Evolutionary conservation across 2,329 filamentous ascomycete genomes (phyloP), one percentile per base, ranked within the genome.

Genomic region (Corynespora cassiicola): DNA sequence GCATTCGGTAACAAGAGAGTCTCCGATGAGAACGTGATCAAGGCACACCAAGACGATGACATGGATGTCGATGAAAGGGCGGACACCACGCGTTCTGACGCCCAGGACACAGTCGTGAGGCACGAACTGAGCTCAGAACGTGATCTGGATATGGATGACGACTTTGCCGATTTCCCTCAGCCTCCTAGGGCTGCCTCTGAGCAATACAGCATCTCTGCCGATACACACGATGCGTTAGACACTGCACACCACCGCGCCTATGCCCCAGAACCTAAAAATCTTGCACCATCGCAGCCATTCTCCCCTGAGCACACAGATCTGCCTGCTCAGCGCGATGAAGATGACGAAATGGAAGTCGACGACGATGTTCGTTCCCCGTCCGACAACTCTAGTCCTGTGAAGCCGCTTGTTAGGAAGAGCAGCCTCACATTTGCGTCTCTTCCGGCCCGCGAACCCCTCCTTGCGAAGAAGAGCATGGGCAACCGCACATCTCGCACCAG

Each of bases 401-500:
- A 88, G 52, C 86, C 87, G 2, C 76, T 88, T 19, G 80, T 95
- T 52, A 85, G 92, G 44, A 97, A 97, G 76, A 96, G 91, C 70
- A 97, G 92, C 65, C 78, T 99, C 44, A 95, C 88, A 42, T 97
- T 99, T 71, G 90, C 94, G 23, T 90, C 94, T 12, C 76, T 99
- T 9, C 94, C 94, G 19, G 91, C 92, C 3, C 82, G 94, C 45
- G 92, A 97, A 60, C 92, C 92, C 22, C 75, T 97, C 35, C 83
- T 84, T 20, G 82, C 81, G 11, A 95, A 95, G 66, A 92, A 91
- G 71, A 95, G 87, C 64, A 82, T 90, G 58, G 90, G 79, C 28
- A 78, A 80, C 14, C 79, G 88, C 32, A 72, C 81, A 34, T 91
- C 89, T 15, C 79, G 88, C 44, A 88, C 83, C 6, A 95, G 89